Percentiles rank a stretch among this genome's conserved stretches.
Evolutionary conservation across 371 early-diverging fungal genomes (phyloP).

Genomic region (Coelomomyces lativittatus): DNA sequence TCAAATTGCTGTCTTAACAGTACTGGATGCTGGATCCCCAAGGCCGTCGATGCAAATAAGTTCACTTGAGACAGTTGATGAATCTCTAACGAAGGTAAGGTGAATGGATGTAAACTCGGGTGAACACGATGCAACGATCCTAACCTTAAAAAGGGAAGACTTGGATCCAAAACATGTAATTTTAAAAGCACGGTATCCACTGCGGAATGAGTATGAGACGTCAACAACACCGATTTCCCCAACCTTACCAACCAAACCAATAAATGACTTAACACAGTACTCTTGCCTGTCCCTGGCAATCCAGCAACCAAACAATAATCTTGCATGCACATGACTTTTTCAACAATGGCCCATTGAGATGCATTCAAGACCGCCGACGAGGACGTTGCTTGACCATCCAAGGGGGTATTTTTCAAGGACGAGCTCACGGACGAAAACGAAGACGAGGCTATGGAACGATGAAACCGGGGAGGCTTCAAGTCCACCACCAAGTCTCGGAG

Average conservation of each 20-base stretch:
- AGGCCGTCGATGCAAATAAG: too few species aligned
- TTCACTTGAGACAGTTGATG: too few species aligned
- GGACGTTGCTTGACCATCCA: too few species aligned
- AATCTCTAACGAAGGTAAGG: too few species aligned
- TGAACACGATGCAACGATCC: slow-evolving; percentile 42
- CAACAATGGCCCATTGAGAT: slow-evolving; percentile 3
- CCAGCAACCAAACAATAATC: slow-evolving; percentile 90
- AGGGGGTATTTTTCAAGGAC: slow-evolving; percentile 2
- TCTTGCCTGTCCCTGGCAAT: slow-evolving; percentile 99
- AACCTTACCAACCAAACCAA: slow-evolving; percentile 48
- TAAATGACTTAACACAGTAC: slow-evolving; percentile 70
- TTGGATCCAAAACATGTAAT: slow-evolving; percentile 5
- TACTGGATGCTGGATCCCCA: neutral
- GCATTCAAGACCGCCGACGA: too few species aligned
- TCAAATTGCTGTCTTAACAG: slow-evolving; percentile 58
- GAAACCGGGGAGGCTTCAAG: slow-evolving; percentile 45
- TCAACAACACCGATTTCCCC: slow-evolving; percentile 66
- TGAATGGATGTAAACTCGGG: slow-evolving; percentile 25
- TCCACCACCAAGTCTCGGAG: slow-evolving; percentile 51
- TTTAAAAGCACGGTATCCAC: slow-evolving; percentile 85
- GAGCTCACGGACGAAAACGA: slow-evolving; percentile 5
- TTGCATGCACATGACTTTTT: slow-evolving; percentile 2
- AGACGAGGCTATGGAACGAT: neutral
- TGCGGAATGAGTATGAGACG: slow-evolving; percentile 90
- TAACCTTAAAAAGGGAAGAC: slow-evolving; percentile 47